phyloP scores from a whole-genome alignment of 345 rosid species.

The Corymbia maculata region DNA sequence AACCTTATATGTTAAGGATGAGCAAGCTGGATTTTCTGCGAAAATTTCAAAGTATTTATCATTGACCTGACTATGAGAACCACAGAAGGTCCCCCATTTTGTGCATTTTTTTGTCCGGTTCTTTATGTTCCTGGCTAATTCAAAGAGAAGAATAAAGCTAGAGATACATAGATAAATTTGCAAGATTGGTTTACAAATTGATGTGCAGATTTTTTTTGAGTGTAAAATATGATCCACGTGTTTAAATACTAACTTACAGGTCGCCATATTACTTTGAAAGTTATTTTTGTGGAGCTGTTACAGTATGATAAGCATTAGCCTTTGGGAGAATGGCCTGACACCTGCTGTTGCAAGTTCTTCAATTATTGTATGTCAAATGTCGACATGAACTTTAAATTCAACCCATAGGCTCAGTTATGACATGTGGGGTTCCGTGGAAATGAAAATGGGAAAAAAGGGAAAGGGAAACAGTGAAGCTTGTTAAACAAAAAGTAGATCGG shows the following conservation, averaged over 20 bases:
- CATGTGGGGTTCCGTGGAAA: neutral
- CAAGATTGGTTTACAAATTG: neutral
- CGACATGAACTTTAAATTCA: neutral
- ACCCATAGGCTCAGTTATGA: neutral
- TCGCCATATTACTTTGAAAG: neutral
- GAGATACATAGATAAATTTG: neutral
- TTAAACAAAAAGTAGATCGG: neutral
- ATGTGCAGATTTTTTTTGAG: neutral
- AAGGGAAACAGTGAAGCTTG: neutral
- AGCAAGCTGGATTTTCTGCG: neutral
- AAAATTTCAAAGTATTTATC: neutral
- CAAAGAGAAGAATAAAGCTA: neutral
- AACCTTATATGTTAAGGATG: neutral
- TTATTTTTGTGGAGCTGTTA: neutral
- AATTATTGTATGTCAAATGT: neutral
- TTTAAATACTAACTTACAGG: neutral
- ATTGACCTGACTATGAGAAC: neutral
- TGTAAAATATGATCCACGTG: neutral
- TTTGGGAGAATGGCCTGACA: neutral
- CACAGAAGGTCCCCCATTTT: neutral
- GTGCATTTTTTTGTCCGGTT: neutral
- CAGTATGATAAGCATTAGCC: neutral
- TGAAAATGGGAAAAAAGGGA: neutral
- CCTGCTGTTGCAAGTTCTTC: neutral
- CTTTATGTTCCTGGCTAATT: neutral